These are phyloP conservation scores for Sporothrix dimorphospora DNA, from an alignment of 2,329 filamentous ascomycete species.

Conservation along the genomic window DNA sequence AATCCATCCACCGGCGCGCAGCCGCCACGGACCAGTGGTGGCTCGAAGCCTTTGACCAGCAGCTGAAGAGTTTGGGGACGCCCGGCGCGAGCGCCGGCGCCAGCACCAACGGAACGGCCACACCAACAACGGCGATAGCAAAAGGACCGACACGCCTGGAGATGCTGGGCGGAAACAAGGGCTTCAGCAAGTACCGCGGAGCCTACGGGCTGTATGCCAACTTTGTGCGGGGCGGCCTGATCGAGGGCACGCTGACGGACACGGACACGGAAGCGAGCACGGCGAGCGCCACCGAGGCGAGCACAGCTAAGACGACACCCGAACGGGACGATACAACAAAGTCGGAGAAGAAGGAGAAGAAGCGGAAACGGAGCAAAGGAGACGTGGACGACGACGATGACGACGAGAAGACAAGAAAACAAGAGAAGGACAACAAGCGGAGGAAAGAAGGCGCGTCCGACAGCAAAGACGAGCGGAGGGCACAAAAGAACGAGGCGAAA, in stretches of 20 bases:
- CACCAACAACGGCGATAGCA: background rate
- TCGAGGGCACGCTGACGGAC: conserved; percentile 69
- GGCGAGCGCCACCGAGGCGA: conserved; percentile 26
- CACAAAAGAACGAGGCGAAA: conserved; percentile 35
- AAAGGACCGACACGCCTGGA: conserved; percentile 52
- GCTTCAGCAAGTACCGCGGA: conserved; percentile 61
- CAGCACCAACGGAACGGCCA: background rate
- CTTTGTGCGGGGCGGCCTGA: conserved; percentile 80
- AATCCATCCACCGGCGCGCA: conserved; percentile 63
- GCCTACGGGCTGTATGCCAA: conserved; percentile 72
- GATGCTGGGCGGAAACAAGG: conserved; percentile 48
- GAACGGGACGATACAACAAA: conserved; percentile 37
- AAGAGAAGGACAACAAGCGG: conserved; percentile 35
- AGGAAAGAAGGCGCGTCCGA: conserved; percentile 37
- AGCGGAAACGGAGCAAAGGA: conserved; percentile 35
- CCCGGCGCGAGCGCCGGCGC: conserved; percentile 60
- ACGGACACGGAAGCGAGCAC: conserved; percentile 32
- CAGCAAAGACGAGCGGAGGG: conserved; percentile 40
- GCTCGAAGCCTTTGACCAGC: conserved; percentile 91
- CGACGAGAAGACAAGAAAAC: conserved; percentile 37
- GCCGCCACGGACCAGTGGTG: conserved; percentile 87
- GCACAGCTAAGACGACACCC: conserved; percentile 38
- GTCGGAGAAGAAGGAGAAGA: conserved; percentile 16
- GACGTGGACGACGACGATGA: conserved; percentile 40
- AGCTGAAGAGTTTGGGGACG: conserved; percentile 77